Base-by-base conservation (phyloP, 805 yeast genomes). In the Saccharomyces paradoxus region DNA sequence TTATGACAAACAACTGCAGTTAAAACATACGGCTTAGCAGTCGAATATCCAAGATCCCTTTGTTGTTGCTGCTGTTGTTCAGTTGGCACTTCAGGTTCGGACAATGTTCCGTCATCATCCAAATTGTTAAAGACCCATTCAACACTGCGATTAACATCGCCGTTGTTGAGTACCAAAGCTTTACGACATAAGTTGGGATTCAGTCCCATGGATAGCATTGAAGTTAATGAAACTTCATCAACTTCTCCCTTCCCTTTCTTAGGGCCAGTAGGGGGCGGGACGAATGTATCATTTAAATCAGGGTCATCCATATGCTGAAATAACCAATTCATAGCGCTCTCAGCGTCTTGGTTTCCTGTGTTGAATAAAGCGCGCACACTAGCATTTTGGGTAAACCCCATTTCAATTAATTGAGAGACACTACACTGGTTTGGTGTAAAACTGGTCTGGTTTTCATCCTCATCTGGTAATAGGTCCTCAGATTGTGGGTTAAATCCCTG, bases 61-160 rank as follows among this genome's bases (percentile, higher is more conserved):
- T 7, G 47, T 26, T 14, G 22, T 28, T 17, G 48, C 32, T 5
- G 26, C 22, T 2, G 46, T 41, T 5, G 24, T 17, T 24, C 37
- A 6, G 58, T 50, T 8, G 54, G 57, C 7, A 55, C 54, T 7
- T 60, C 59, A 4, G 58, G 66, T 9, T 58, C 62, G 3, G 74
- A 73, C 3, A 85, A 60, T 6, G 69, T 77, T 3, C 91, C 95
- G 61, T 83, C 80, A 68, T 87, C 96, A 57, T 87, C 87, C 10
- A 95, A 89, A 64, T 92, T 80, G 26, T 73, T 72, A 65, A 94
- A 94, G 6, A 94, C 77, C 98, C 98, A 94, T 56, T 90, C 97
- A 4, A 90, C 86, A 3, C 98, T 87, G 1, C 81, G 80, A 61
- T 87, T 91, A 1, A 84, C 73, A 63, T 86, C 86, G 28, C 81